Conservation (phyloP, 495 filamentous ascomycete genomes). For the Aspergillus nanangensis region DNA sequence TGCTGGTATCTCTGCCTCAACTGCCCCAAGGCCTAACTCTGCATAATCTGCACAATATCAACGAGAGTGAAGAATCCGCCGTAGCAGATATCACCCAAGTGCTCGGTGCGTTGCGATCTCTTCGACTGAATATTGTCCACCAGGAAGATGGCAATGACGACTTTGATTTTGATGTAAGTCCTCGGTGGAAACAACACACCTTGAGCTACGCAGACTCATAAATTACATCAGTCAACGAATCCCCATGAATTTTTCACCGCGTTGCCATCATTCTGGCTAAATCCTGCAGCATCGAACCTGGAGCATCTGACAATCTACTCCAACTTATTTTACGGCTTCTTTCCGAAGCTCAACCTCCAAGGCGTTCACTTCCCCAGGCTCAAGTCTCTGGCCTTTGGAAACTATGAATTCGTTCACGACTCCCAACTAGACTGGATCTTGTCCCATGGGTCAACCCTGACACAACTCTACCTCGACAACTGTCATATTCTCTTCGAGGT, state of each 20-base stretch:
- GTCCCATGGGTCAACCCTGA: conserved; percentile 13
- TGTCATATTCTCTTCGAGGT: conserved; percentile 14
- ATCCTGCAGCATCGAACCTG: conserved; percentile 13
- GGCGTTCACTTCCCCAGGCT: conserved; percentile 18
- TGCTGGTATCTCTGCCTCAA: conserved; percentile 6
- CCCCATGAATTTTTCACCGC: conserved; percentile 9
- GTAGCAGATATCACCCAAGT: conserved; percentile 6
- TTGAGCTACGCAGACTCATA: background rate
- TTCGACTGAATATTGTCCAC: conserved; percentile 17
- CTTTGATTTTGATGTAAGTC: conserved; percentile 12
- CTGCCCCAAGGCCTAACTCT: conserved; percentile 14
- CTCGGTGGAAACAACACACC: background rate
- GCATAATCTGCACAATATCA: conserved; percentile 16
- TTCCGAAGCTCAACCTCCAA: conserved; percentile 12
- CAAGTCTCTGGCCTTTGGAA: conserved; percentile 18
- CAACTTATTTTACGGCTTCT: conserved; percentile 18
- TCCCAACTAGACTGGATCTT: conserved; percentile 25
- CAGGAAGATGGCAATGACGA: conserved; percentile 10
- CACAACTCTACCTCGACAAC: conserved; percentile 20
- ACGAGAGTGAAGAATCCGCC: conserved; percentile 1
- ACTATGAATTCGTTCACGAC: conserved; percentile 21
- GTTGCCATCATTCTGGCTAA: conserved; percentile 18
- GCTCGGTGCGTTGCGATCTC: conserved; percentile 5
- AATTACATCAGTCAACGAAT: conserved; percentile 1
- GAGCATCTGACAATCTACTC: conserved; percentile 21